Evolutionary conservation across 179 eudicot genomes (phyloP), one percentile per base, ranked within the genome.

Genomic region (Gypsophila paniculata): DNA sequence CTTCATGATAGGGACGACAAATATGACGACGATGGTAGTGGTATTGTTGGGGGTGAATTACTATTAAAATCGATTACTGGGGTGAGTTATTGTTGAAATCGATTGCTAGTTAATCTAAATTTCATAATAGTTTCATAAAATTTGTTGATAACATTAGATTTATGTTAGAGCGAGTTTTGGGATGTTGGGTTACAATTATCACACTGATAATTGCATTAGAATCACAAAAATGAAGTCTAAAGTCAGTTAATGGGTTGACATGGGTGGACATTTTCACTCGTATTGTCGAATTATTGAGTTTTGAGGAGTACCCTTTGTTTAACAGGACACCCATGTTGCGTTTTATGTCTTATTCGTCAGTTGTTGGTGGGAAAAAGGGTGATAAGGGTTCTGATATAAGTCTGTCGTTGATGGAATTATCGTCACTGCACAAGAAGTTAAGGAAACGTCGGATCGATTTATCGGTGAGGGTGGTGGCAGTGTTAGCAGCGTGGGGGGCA

Each of bases 401-500:
- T 83, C 93, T 72, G 74, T 82, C 15, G 83, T 80, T 15, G 89
- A 91, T 79, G 83, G 76, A 61, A 83, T 65, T 59, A 71, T 72
- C 39, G 77, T 79, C 55, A 58, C 83, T 5, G 84, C 82, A 64
- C 83, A 90, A 42, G 87, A 86, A 82, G 90, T 82, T 0, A 86
- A 88, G 77, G 92, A 87, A 72, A 84, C 81, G 3, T 87, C 90
- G 58, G 74, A 74, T 76, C 90, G n/a, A n/a, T n/a, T n/a, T n/a
- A n/a, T n/a, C n/a, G n/a, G n/a, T n/a, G n/a, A n/a, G n/a, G n/a
- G n/a, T n/a, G n/a, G n/a, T n/a, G n/a, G n/a, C n/a, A n/a, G n/a
- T n/a, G n/a, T n/a, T n/a, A n/a, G n/a, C n/a, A n/a, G n/a, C n/a
- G n/a, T n/a, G n/a, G n/a, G n/a, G n/a, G n/a, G n/a, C n/a, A n/a